Conservation (phyloP, 208 protist species). For the Trypanosomatidae sp. region DNA sequence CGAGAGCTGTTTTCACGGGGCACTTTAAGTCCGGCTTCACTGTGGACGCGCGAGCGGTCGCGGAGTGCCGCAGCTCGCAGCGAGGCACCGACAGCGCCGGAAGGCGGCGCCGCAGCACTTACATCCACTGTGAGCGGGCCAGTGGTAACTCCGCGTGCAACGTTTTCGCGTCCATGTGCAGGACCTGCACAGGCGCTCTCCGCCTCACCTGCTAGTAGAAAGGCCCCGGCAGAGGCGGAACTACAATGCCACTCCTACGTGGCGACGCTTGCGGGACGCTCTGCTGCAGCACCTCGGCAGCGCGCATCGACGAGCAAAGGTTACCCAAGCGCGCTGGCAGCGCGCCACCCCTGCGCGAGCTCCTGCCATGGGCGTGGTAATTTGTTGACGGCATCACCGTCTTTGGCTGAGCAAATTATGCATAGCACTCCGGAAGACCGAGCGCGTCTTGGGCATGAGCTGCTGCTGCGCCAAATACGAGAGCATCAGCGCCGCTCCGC, state of each 20-base stretch:
- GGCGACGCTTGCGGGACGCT: neutral
- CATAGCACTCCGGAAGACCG: slow-evolving; percentile 27
- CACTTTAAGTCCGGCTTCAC: neutral
- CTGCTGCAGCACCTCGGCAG: neutral
- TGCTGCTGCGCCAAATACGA: slow-evolving; percentile 60
- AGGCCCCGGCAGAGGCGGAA: no score
- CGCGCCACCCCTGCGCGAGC: neutral
- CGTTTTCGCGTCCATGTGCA: neutral
- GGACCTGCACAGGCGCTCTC: neutral
- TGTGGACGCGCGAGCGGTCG: neutral
- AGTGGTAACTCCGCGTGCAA: neutral
- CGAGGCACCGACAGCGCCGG: neutral
- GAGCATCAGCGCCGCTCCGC: slow-evolving; percentile 22
- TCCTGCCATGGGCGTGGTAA: neutral
- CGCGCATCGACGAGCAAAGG: neutral
- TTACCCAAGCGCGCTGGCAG: neutral
- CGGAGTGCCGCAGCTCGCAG: neutral
- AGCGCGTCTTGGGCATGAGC: slow-evolving; percentile 47
- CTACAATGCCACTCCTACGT: neutral
- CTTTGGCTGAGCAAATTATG: slow-evolving; percentile 23
- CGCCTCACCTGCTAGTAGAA: neutral
- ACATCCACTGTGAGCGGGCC: neutral
- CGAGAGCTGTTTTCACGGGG: slow-evolving; percentile 17
- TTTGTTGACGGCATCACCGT: neutral
- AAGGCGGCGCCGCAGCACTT: slow-evolving; percentile 9